Percentiles rank a stretch among this genome's conserved stretches.
Conservation (phyloP, 116 monocot genomes). For the Phalaenopsis hybrid region DNA sequence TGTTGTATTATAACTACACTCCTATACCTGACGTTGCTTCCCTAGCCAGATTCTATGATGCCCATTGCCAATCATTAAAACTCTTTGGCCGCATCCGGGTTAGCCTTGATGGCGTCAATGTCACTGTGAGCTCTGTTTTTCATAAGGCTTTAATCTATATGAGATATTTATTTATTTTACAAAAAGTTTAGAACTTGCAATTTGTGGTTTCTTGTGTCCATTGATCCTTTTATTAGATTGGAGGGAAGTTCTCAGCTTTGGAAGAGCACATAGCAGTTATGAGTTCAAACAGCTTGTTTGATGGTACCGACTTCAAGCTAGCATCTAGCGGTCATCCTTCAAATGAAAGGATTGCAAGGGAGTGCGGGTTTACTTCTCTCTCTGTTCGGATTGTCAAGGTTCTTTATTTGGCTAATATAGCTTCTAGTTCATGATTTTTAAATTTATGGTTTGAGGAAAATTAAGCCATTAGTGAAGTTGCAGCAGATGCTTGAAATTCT, state of each 20-base stretch:
- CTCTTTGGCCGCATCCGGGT: slow-evolving; percentile 90
- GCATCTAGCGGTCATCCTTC: slow-evolving; percentile 56
- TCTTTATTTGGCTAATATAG: neutral
- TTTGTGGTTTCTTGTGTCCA: neutral
- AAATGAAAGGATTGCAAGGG: slow-evolving; percentile 57
- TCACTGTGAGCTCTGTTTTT: slow-evolving; percentile 47
- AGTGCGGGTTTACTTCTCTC: slow-evolving; percentile 81
- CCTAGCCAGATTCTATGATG: slow-evolving; percentile 51
- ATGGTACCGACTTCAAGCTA: slow-evolving; percentile 90
- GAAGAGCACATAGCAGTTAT: slow-evolving; percentile 67
- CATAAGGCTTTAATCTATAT: neutral
- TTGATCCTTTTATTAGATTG: slow-evolving; percentile 45
- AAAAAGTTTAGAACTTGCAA: neutral
- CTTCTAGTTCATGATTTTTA: neutral
- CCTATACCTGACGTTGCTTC: slow-evolving; percentile 45
- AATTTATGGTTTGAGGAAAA: neutral
- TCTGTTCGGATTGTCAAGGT: slow-evolving; percentile 86
- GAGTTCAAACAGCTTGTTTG: slow-evolving; percentile 53
- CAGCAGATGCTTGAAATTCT: neutral
- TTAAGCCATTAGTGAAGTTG: neutral
- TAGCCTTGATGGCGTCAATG: slow-evolving; percentile 87
- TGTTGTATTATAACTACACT: slow-evolving; percentile 87
- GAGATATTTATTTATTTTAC: neutral
- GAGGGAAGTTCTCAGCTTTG: slow-evolving; percentile 69
- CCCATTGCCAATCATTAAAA: slow-evolving; percentile 62